Conservation (phyloP, 2,329 filamentous ascomycete species). For the Karstenula rhodostoma region DNA sequence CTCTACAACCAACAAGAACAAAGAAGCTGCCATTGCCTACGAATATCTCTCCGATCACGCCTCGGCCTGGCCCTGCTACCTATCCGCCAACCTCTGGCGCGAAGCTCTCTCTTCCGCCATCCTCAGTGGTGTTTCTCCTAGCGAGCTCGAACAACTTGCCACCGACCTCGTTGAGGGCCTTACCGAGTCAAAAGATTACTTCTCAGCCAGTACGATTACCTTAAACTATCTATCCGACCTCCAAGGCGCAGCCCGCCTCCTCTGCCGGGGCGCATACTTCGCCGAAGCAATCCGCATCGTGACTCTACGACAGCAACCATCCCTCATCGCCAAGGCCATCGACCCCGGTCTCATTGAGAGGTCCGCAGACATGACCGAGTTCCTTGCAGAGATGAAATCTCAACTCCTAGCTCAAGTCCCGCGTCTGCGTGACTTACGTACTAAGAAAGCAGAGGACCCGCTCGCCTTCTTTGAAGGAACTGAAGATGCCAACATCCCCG, state of each 20-base stretch:
- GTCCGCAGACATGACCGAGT: slow-evolving; percentile 82
- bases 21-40: slow-evolving; percentile 88
- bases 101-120: slow-evolving; percentile 85
- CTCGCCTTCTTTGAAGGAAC: slow-evolving; percentile 85
- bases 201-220: slow-evolving; percentile 79
- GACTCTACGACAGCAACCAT: slow-evolving; percentile 65
- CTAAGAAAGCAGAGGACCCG: slow-evolving; percentile 83
- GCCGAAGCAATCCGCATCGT: slow-evolving; percentile 85
- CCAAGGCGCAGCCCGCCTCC: slow-evolving; percentile 72
- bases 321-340: slow-evolving; percentile 73
- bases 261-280: slow-evolving; percentile 89
- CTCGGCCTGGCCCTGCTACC: slow-evolving; percentile 83
- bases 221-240: slow-evolving; percentile 81
- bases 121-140: slow-evolving; percentile 64
- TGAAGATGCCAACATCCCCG: slow-evolving; percentile 73
- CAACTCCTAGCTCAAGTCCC: slow-evolving; percentile 88
- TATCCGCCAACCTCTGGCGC: slow-evolving; percentile 86
- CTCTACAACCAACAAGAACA: slow-evolving; percentile 75
- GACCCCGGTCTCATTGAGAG: slow-evolving; percentile 83
- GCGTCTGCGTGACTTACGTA: slow-evolving; percentile 81
- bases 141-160: slow-evolving; percentile 74
- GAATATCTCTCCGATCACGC: slow-evolving; percentile 81
- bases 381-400: slow-evolving; percentile 89
- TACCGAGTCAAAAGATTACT: slow-evolving; percentile 84
- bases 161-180: slow-evolving; percentile 78